A percentile compares a stretch with the other conserved stretches of the same genome.
phyloP scores from a whole-genome alignment of 1,284 basidiomycete genomes.

The Clitocybe nebularis region DNA sequence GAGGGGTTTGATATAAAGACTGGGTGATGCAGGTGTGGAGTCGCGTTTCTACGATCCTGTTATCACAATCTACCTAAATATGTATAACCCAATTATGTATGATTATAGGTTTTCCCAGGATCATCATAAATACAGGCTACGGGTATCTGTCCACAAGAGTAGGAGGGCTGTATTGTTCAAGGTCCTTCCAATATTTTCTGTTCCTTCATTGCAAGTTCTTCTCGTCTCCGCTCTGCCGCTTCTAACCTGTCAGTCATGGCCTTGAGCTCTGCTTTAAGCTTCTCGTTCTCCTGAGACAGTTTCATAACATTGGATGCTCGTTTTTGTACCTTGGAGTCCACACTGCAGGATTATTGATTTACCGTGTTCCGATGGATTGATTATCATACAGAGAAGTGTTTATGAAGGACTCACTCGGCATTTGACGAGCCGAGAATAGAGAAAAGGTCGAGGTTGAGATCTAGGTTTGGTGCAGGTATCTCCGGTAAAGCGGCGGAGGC shows the following conservation, averaged over 20 bases:
- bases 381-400: constrained; percentile 11
- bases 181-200: too few relatives aligned
- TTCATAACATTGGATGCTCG: constrained; percentile 73
- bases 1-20: neutral
- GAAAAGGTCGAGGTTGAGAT: constrained; percentile 50
- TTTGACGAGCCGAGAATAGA: constrained; percentile 28
- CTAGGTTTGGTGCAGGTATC: constrained; percentile 48
- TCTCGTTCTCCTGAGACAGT: constrained; percentile 73
- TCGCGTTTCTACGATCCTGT: too few relatives aligned
- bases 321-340: constrained; percentile 59
- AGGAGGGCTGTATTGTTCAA: too few relatives aligned
- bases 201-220: constrained; percentile 47
- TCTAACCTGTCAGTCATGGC: constrained; percentile 73
- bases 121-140: too few relatives aligned
- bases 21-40: too few relatives aligned
- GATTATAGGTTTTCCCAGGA: too few relatives aligned
- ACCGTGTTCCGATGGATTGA: constrained; percentile 11
- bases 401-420: constrained; percentile 31
- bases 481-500: constrained; percentile 40
- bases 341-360: constrained; percentile 33
- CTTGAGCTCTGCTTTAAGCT: constrained; percentile 66
- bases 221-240: constrained; percentile 62
- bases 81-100: too few relatives aligned
- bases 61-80: too few relatives aligned
- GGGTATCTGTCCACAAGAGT: too few relatives aligned